Base-by-base conservation (phyloP, 2,329 filamentous ascomycete species). In the Diplodia intermedia region DNA sequence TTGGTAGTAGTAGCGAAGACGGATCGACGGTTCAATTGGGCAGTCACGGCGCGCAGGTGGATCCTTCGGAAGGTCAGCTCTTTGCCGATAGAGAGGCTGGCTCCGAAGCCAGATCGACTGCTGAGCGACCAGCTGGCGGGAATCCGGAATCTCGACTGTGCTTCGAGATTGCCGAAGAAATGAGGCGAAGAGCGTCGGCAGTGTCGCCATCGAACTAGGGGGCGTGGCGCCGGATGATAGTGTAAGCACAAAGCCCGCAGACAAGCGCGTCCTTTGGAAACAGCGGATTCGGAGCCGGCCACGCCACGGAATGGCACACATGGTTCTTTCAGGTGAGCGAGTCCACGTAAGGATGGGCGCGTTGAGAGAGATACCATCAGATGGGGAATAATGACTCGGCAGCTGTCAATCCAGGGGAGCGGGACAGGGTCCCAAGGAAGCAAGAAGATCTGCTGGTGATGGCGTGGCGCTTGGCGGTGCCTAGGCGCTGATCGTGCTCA, bases 401-500 rank as follows among this genome's bases (percentile, higher is more conserved):
- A 53, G 23, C 50, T 18, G 40, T 52, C 26, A 31, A 40, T 52
- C 60, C 60, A 53, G 43, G 31, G 36, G 47, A 26, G 20, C 47
- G 60, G 60, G 47, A 38, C 60, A 38, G 60, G 60, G 47, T 52
- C 60, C 60, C 23, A 52, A 63, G 47, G 60, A 33, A 63, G 60
- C 40, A 63, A 40, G 60, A 63, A 6, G 60, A 63, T 63, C 60
- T 52, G 60, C 60, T 63, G 31, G 47, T 53, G 60, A n/a, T 63
- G 9, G 60, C 50, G 60, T 63, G 60, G 60, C 60, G 60, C 57
- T 20, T 62, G 57, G 57, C 57, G 57, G 43, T 9, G 57, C 33
- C 57, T 43, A 50, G 57, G 40, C 47, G 60, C 60, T 53, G 60
- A 63, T 63, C 60, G 60, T 63, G 60, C 60, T 63, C 50, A 63